Percentiles rank a stretch among this genome's conserved stretches.
These are phyloP conservation scores for Citrus trifoliata DNA, from an alignment of 345 rosid genomes.

Conservation along the genomic window DNA sequence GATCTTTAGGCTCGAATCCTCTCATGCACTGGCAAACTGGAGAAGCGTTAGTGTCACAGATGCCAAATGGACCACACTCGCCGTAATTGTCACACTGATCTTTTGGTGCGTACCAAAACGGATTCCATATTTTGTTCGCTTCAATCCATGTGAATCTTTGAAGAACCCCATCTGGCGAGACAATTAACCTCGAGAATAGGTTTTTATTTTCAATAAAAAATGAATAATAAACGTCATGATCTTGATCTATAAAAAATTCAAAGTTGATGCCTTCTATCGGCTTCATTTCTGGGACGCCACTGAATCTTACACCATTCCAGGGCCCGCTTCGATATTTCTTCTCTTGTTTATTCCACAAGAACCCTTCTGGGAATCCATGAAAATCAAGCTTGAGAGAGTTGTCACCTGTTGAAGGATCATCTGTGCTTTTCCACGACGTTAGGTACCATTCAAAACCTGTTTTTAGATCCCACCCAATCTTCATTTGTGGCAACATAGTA, in stretches of 20 bases:
- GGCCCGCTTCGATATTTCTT: conserved; percentile 57
- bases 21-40: conserved; percentile 68
- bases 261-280: conserved; percentile 40
- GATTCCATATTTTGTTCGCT: conserved; percentile 39
- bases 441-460: conserved; percentile 41
- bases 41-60: conserved; percentile 64
- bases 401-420: conserved; percentile 64
- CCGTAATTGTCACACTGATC: conserved; percentile 73
- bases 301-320: conserved; percentile 68
- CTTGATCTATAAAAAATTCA: conserved; percentile 28
- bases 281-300: conserved; percentile 83
- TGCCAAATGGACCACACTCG: conserved; percentile 64
- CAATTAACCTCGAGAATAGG: conserved; percentile 46
- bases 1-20: conserved; percentile 63
- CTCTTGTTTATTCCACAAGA: conserved; percentile 27
- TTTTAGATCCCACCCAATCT: conserved; percentile 68
- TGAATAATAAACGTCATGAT: conserved; percentile 45
- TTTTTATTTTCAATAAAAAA: conserved; percentile 22
- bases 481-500: conserved; percentile 78
- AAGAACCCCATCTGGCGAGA: conserved; percentile 42
- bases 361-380: conserved; percentile 61
- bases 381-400: conserved; percentile 48
- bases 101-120: conserved; percentile 78
- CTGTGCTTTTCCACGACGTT: conserved; percentile 49
- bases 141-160: conserved; percentile 59